phyloP scores from a whole-genome alignment of 139 green algal genomes.

The Diplosphaera chodatii region DNA sequence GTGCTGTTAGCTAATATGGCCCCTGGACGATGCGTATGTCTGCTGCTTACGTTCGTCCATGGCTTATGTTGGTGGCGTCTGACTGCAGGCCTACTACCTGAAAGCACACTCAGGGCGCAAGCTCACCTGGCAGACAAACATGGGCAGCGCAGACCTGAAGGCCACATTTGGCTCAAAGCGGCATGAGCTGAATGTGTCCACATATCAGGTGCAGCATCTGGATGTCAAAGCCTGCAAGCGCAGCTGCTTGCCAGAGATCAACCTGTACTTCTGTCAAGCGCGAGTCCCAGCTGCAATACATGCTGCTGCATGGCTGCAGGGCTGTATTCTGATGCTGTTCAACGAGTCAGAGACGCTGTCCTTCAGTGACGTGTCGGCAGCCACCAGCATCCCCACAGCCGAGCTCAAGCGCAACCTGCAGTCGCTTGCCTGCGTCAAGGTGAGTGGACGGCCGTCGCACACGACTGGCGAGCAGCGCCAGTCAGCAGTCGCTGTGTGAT shows the following conservation, averaged over 20 bases:
- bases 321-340: constrained; percentile 92
- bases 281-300: no score
- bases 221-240: no score
- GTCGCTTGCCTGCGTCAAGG: constrained; percentile 84
- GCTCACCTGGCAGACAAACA: constrained; percentile 93
- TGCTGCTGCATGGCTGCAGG: constrained; percentile 15
- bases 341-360: constrained; percentile 71
- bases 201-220: constrained; percentile 89
- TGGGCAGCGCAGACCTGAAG: constrained; percentile 89
- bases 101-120: constrained; percentile 65
- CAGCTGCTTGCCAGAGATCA: no score
- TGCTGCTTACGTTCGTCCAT: constrained; percentile 40
- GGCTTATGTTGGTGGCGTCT: no score
- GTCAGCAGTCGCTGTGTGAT: no score
- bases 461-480: no score
- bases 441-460: constrained; percentile 14
- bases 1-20: no score
- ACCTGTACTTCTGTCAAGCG: no score
- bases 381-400: constrained; percentile 68
- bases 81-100: constrained; percentile 86
- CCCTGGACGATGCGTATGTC: no score
- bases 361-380: constrained; percentile 57
- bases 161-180: constrained; percentile 56
- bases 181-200: constrained; percentile 89
- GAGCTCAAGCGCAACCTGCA: constrained; percentile 89